Evolutionary conservation across 148 eudicot genomes (phyloP), one percentile per base, ranked within the genome.

Genomic region (Pouteria glomerata): DNA sequence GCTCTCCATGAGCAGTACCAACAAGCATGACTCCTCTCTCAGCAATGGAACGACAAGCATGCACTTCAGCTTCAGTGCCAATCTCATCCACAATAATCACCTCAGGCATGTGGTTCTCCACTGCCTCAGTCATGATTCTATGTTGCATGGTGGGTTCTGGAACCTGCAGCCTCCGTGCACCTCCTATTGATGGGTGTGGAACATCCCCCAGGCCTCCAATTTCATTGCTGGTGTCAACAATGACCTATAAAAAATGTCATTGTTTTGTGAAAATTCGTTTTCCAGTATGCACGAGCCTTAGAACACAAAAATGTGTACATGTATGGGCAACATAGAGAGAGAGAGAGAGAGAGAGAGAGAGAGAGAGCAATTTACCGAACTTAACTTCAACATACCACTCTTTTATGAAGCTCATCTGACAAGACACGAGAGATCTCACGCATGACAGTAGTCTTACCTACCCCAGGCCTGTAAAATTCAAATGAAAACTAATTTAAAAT

Each of bases 81-180:
- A 84, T 81, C 78, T 84, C 85, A 74, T 84, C 87, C 60, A 84
- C 79, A 66, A 84, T 79, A 62, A 84, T 84, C 74, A 84, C 87
- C 70, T 84, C 82, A 76, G 87, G 87, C 87, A 79, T 84, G 81
- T 84, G 87, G 71, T 84, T 84, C 69, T 84, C 87, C 58, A 84
- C 87, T 56, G 87, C 87, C 72, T 84, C 87, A 52, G 79, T 81
- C 87, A 84, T 81, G 41, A 84, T 79, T 63, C 70, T 47, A 55
- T 79, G 77, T 76, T 81, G 88, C 88, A 76, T 76, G 33, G 66
- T 76, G 48, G 85, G 83, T 63, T 81, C 67, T 14, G 76, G 62
- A 75, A 84, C 88, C 60, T 81, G 88, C 74, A 84, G 59, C 69
- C 85, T 79, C 44, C 88, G 45, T 26, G 88, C 80, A 44, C 77